Base-by-base conservation (phyloP, 2,329 filamentous ascomycete genomes). In the Fusarium nematophilum region DNA sequence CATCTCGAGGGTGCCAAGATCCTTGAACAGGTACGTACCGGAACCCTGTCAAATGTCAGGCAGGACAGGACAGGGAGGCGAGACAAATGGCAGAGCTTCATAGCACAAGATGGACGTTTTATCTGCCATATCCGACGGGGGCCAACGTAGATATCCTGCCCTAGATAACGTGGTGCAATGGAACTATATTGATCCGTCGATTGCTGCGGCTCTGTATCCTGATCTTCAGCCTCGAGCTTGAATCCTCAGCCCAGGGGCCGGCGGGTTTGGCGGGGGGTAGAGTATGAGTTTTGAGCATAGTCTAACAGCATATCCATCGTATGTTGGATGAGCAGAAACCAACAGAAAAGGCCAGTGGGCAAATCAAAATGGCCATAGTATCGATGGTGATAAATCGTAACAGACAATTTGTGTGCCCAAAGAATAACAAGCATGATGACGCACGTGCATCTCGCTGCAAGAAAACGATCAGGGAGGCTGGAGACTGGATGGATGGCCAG, bases 1-100 rank as follows among this genome's bases (percentile, higher is more conserved):
- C 58, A 57, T 63, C 54, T 50, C 7, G 36, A 64, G 50, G 34
- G 47, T 45, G 62, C 49, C 53, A 59, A 62, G 62, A 61, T 27
- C 30, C 27, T 34, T 50, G 23, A 29, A 23, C 9, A 47, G 40
- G 53, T 64, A 62, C 48, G 58, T 62, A 63, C 26, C 18, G 29
- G 21, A 34, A 38, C 31, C 45, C 34, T 53, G 40, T 53, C 54
- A 60, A 40, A 36, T 21, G 45, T 43, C 23, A 46, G 30, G 37
- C 45, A 60, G 39, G 49, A 50, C 59, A 62, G 25, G 42, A 50
- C 59, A 62, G 25, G 42, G 46, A 47, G 43, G 47, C 48, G 62
- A 44, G 38, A 40, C 59, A 55, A 30, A 38, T 14, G 17, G 59
- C 30, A 62, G 21, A 43, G 53, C 29, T 59, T 23, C 17, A 30